Base-by-base conservation (phyloP, 345 rosid species). In the Hirschfeldia incana region DNA sequence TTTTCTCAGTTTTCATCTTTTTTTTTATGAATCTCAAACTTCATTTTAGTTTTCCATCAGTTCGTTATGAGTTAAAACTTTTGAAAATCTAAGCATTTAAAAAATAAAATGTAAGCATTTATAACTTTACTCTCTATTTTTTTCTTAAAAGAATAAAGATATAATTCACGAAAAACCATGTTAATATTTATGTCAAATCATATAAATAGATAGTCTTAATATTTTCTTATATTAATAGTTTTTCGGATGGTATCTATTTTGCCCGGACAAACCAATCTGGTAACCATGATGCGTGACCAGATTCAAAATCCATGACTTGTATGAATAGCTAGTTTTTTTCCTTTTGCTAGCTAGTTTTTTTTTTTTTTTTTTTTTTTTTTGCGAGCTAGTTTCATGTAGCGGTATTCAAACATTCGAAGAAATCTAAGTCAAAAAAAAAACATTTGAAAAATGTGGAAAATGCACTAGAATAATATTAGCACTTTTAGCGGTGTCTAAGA, bases 371-470 rank as follows among this genome's bases (percentile, higher is more conserved):
- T n/a, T n/a, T n/a, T n/a, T n/a, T n/a, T n/a, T n/a, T n/a, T n/a
- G n/a, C n/a, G n/a, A 29, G 36, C 72, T 32, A 10, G 64, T 16
- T 53, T 70, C 13, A 17, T 55, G 11, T 53, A 70, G 64, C 17
- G 49, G 49, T 33, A 17, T 33, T 32, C 64, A 70, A 53, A 70
- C n/a, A 70, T 33, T 55, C 33, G 33, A 55, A 70, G 12, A 55
- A 33, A 46, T 46, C 6, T 64, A 46, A 21, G 21, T 21, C n/a
- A n/a, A 21, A 21, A 21, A 21, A 21, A 21, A 21, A 21, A 21
- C 21, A 21, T 21, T 21, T 21, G 21, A 21, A 46, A 46, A 46
- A 33, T 70, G 74, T 70, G 74, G 3, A 69, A 69, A 70, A 70
- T 53, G 72, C 73, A 46, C 16, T 16, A 32, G 39, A 28, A 69